A percentile compares a stretch with the other conserved stretches of the same genome.
Conservation (phyloP, 805 yeast genomes). For the Millerago galiae region DNA sequence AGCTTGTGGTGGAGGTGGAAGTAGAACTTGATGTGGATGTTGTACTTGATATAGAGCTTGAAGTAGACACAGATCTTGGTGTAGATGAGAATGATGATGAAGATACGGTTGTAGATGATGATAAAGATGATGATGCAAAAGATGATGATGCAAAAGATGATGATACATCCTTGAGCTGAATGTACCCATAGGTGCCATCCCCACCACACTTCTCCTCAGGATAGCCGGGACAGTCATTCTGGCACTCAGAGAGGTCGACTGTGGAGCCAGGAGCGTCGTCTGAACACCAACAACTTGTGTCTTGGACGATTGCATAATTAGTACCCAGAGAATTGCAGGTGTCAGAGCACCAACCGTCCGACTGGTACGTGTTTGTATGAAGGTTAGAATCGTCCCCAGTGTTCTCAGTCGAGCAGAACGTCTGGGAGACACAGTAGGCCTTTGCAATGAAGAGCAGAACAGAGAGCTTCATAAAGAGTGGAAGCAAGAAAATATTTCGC, state of each 20-base stretch:
- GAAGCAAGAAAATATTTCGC: too few relatives aligned
- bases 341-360: constrained; percentile 47
- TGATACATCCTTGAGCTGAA: constrained; percentile 30
- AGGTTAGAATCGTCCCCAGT: constrained; percentile 26
- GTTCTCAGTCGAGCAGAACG: constrained; percentile 34
- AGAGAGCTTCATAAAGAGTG: too few relatives aligned
- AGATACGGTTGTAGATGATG: constrained; percentile 16
- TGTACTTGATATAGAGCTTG: constrained; percentile 2
- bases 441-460: not conserved
- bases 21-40: constrained; percentile 1
- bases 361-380: constrained; percentile 24
- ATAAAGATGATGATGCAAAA: constrained; percentile 12
- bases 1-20: constrained; percentile 9
- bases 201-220: constrained; percentile 39
- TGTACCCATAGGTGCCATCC: constrained; percentile 47
- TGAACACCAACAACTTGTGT: constrained; percentile 57
- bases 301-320: constrained; percentile 48
- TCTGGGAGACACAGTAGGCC: not conserved
- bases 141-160: constrained; percentile 4
- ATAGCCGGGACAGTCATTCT: constrained; percentile 38
- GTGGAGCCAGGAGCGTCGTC: constrained; percentile 41
- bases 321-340: constrained; percentile 33
- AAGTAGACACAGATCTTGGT: constrained; percentile 11
- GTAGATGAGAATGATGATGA: constrained; percentile 6
- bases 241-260: constrained; percentile 27